Conservation (phyloP, 2,329 filamentous ascomycete genomes). For the Alternaria triticimaculans region DNA sequence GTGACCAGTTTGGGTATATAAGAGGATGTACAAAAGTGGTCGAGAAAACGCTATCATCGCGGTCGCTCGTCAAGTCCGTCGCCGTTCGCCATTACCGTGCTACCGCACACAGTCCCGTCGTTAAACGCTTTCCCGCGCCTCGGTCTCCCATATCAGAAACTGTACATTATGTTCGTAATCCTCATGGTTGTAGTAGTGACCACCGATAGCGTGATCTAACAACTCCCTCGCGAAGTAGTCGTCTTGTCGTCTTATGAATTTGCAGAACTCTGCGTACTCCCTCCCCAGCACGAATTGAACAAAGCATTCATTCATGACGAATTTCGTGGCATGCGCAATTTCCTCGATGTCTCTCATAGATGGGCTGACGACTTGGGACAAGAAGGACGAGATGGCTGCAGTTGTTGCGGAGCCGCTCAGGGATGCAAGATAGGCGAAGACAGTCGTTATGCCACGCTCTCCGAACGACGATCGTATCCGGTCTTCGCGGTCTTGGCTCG, state of each 20-base stretch:
- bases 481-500: slow-evolving; percentile 21
- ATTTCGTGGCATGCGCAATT: slow-evolving; percentile 17
- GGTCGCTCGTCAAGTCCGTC: background rate
- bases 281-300: slow-evolving; percentile 25
- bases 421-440: slow-evolving; percentile 28
- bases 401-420: slow-evolving; percentile 10
- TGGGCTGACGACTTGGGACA: slow-evolving; percentile 24
- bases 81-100: background rate
- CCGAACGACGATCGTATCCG: slow-evolving; percentile 18
- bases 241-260: slow-evolving; percentile 30
- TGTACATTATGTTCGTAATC: slow-evolving; percentile 26
- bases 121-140: slow-evolving; percentile 28
- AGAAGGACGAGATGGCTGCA: slow-evolving; percentile 14
- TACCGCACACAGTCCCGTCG: background rate
- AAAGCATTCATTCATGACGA: slow-evolving; percentile 30
- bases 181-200: slow-evolving; percentile 20
- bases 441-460: slow-evolving; percentile 9
- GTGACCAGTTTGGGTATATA: no score
- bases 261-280: slow-evolving; percentile 27
- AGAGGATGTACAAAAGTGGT: background rate
- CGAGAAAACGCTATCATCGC: background rate
- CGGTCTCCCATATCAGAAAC: slow-evolving; percentile 31
- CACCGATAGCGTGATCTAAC: slow-evolving; percentile 30
- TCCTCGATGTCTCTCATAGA: slow-evolving; percentile 27
- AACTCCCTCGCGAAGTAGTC: slow-evolving; percentile 23